Conservation (phyloP, 1,139 yeast genomes). For the Pichia cactophila region DNA sequence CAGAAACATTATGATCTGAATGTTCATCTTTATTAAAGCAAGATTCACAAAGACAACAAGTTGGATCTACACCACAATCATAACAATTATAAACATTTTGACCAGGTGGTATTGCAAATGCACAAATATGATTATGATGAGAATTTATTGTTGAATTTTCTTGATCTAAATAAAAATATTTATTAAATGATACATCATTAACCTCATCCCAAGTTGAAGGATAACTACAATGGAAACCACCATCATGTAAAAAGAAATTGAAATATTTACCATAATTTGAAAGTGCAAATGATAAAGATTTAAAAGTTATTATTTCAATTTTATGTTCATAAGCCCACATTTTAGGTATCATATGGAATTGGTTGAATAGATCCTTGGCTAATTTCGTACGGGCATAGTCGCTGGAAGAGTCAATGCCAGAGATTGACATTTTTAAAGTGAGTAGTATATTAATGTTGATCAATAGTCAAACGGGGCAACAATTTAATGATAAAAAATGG, state of each 20-base stretch:
- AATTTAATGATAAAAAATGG: too few species aligned
- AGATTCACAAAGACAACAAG: constrained; percentile 64
- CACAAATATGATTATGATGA: constrained; percentile 53
- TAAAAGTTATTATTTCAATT: constrained; percentile 11
- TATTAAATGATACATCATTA: constrained; percentile 11
- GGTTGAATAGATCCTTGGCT: constrained; percentile 8
- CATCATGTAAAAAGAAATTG: constrained; percentile 16
- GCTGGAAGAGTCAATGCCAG: neutral
- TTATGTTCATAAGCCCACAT: constrained; percentile 6
- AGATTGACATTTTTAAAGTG: neutral
- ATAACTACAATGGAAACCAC: constrained; percentile 7
- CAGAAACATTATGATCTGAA: constrained; percentile 51
- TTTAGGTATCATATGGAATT: constrained; percentile 10
- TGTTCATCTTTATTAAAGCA: constrained; percentile 69
- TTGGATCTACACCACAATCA: constrained; percentile 64
- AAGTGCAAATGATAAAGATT: constrained; percentile 19
- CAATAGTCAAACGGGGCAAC: too few species aligned
- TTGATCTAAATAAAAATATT: constrained; percentile 19
- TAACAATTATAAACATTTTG: constrained; percentile 62
- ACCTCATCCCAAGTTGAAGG: constrained; percentile 22
- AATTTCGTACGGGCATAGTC: constrained; percentile 8
- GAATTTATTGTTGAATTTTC: constrained; percentile 14
- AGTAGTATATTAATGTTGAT: neutral
- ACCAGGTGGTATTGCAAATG: constrained; percentile 48
- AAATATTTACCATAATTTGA: constrained; percentile 18